A percentile compares a stretch with the other conserved stretches of the same genome.
phyloP scores from a whole-genome alignment of 148 eudicot species.

The Salicornia ramosissima region DNA sequence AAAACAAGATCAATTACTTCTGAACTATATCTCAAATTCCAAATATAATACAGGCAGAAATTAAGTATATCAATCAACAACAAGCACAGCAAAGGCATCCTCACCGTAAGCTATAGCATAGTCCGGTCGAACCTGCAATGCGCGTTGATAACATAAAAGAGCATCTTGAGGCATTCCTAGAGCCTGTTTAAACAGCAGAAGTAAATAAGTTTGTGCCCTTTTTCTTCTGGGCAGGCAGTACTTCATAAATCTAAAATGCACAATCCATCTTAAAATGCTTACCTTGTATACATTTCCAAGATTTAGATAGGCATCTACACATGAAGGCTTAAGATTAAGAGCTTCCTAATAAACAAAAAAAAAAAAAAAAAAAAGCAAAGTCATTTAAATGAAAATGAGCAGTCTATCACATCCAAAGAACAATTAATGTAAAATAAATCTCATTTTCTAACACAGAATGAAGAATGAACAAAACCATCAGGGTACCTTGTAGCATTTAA shows the following conservation, averaged over 20 bases:
- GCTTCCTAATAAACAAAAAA: slow-evolving; percentile 56
- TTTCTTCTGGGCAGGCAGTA: neutral
- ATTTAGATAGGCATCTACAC: slow-evolving; percentile 77
- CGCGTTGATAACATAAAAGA: slow-evolving; percentile 74
- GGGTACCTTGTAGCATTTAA: slow-evolving; percentile 83
- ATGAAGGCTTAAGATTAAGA: slow-evolving; percentile 76
- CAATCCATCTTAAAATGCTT: slow-evolving; percentile 18
- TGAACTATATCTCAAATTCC: neutral
- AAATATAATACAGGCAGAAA: no score
- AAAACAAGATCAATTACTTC: neutral
- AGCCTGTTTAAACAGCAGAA: slow-evolving; percentile 51
- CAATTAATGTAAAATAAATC: neutral
- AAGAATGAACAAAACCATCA: neutral
- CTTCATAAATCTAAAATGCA: neutral
- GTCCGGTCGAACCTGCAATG: slow-evolving; percentile 79
- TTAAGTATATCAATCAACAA: slow-evolving; percentile 4
- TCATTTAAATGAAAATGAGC: neutral
- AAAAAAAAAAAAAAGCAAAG: slow-evolving; percentile 16
- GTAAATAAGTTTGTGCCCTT: neutral
- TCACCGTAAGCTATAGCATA: slow-evolving; percentile 86
- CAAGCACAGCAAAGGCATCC: slow-evolving; percentile 12
- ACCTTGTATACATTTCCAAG: slow-evolving; percentile 96
- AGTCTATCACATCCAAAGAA: neutral
- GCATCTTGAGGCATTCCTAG: slow-evolving; percentile 93
- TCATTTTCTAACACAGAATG: neutral